A percentile compares a stretch with the other conserved stretches of the same genome.
Conservation (phyloP, 2,329 filamentous ascomycete genomes). For the Diaporthe helianthi region DNA sequence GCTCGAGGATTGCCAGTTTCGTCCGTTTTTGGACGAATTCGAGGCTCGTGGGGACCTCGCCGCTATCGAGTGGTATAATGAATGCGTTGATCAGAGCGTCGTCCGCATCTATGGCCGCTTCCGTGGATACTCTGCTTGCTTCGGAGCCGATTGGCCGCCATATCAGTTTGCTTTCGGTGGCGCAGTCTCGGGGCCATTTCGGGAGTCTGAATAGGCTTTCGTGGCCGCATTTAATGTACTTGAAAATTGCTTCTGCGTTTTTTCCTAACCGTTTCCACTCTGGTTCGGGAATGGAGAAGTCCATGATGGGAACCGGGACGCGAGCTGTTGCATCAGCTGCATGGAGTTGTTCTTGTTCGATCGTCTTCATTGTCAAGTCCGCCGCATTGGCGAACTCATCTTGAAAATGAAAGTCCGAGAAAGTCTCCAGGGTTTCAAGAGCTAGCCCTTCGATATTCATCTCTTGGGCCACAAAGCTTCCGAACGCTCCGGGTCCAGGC, state of each 20-base stretch:
- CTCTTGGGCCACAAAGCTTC: slow-evolving; percentile 34
- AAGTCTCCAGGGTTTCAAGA: neutral
- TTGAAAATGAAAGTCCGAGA: slow-evolving; percentile 17
- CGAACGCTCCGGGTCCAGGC: slow-evolving; percentile 20
- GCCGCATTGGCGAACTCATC: slow-evolving; percentile 33
- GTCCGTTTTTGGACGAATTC: slow-evolving; percentile 38
- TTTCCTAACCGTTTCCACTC: slow-evolving; percentile 38
- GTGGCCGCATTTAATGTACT: slow-evolving; percentile 36
- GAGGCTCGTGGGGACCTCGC: slow-evolving; percentile 35
- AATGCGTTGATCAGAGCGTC: slow-evolving; percentile 32
- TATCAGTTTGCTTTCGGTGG: slow-evolving; percentile 38
- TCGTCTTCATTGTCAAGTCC: slow-evolving; percentile 34
- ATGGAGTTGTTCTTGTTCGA: slow-evolving; percentile 41
- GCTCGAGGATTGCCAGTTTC: slow-evolving; percentile 35
- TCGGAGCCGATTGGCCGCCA: slow-evolving; percentile 37
- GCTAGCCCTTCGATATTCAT: slow-evolving; percentile 22
- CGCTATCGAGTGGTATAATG: slow-evolving; percentile 23
- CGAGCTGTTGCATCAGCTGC: slow-evolving; percentile 40
- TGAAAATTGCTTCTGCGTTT: slow-evolving; percentile 36
- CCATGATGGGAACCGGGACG: slow-evolving; percentile 40
- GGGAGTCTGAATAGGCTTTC: slow-evolving; percentile 35
- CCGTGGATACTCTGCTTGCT: neutral
- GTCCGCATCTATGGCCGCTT: slow-evolving; percentile 37
- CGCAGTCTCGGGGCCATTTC: slow-evolving; percentile 39
- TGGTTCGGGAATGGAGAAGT: slow-evolving; percentile 39